Conservation (phyloP, 2,329 filamentous ascomycete genomes). For the Chalaropsis thielavioides region DNA sequence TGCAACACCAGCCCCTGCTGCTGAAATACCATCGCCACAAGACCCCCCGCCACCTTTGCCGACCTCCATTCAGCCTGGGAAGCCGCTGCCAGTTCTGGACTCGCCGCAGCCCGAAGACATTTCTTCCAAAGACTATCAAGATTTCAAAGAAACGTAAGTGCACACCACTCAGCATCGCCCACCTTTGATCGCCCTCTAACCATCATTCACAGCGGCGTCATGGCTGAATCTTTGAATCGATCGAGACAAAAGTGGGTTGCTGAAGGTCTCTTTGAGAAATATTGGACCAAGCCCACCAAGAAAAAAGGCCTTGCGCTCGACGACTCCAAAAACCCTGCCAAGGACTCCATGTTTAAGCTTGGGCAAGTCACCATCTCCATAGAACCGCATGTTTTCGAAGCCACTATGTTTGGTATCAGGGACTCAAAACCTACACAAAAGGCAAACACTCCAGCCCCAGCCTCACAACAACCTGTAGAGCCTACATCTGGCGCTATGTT, state of each 20-base stretch:
- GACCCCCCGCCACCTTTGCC: slow-evolving; percentile 36
- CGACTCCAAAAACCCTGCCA: slow-evolving; percentile 50
- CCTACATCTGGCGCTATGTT: slow-evolving; percentile 23
- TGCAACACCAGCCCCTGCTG: slow-evolving; percentile 34
- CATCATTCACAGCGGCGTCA: slow-evolving; percentile 45
- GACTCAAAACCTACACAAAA: slow-evolving; percentile 35
- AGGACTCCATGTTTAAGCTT: slow-evolving; percentile 58
- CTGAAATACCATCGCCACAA: slow-evolving; percentile 26
- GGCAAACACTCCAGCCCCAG: slow-evolving; percentile 21
- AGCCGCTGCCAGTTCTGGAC: slow-evolving; percentile 57
- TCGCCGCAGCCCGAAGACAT: slow-evolving; percentile 51
- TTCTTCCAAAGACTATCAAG: slow-evolving; percentile 53
- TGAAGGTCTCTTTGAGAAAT: slow-evolving; percentile 60
- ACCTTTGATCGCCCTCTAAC: neutral
- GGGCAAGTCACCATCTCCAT: slow-evolving; percentile 61
- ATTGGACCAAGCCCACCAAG: slow-evolving; percentile 60
- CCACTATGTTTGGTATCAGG: slow-evolving; percentile 57
- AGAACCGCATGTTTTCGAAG: slow-evolving; percentile 68
- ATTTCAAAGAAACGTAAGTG: slow-evolving; percentile 52
- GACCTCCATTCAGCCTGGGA: slow-evolving; percentile 44
- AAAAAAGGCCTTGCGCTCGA: slow-evolving; percentile 48
- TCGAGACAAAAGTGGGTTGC: slow-evolving; percentile 61
- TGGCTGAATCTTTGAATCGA: slow-evolving; percentile 56
- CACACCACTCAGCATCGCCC: neutral
- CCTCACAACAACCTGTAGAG: slow-evolving; percentile 20